A percentile compares a stretch with the other conserved stretches of the same genome.
Evolutionary conservation across 441 rosid species (phyloP).

Genomic region (Biscutella auriculata): DNA sequence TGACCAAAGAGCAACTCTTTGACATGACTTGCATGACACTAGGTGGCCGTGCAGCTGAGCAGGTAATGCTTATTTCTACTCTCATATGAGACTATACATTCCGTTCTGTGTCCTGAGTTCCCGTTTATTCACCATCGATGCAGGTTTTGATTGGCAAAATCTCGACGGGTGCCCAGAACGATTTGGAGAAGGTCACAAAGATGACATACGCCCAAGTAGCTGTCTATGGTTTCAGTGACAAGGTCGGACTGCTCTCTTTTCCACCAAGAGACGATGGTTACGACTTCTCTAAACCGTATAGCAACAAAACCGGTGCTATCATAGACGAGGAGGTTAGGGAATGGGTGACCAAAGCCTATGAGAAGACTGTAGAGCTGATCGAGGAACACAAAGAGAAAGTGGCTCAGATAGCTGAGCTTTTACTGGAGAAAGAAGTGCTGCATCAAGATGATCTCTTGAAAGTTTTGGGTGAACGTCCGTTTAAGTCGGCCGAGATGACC

Average conservation of each 20-base stretch:
- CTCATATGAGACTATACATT: too few species aligned
- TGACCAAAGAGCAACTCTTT: conserved; percentile 70
- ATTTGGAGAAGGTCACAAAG: conserved; percentile 64
- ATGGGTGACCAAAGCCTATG: conserved; percentile 53
- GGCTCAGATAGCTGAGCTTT: conserved; percentile 50
- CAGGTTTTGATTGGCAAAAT: conserved; percentile 63
- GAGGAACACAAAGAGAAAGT: conserved; percentile 49
- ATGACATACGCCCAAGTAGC: conserved; percentile 77
- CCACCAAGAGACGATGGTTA: conserved; percentile 47
- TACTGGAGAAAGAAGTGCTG: conserved; percentile 57
- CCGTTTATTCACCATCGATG: neutral
- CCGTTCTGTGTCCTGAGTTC: neutral
- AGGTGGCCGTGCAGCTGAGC: conserved; percentile 73
- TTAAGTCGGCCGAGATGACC: conserved; percentile 34
- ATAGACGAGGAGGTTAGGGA: conserved; percentile 58
- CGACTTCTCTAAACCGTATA: conserved; percentile 58
- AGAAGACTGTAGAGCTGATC: conserved; percentile 34
- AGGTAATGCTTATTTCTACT: conserved; percentile 24
- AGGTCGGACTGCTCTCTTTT: conserved; percentile 64
- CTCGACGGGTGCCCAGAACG: conserved; percentile 69
- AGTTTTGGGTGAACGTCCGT: conserved; percentile 63
- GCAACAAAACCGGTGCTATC: conserved; percentile 59
- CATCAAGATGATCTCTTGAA: conserved; percentile 53
- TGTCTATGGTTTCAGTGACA: conserved; percentile 62
- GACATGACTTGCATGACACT: conserved; percentile 78